Evolutionary conservation across 257 asterid genomes (phyloP), one percentile per base, ranked within the genome.

Genomic region (Fraxinus excelsior): DNA sequence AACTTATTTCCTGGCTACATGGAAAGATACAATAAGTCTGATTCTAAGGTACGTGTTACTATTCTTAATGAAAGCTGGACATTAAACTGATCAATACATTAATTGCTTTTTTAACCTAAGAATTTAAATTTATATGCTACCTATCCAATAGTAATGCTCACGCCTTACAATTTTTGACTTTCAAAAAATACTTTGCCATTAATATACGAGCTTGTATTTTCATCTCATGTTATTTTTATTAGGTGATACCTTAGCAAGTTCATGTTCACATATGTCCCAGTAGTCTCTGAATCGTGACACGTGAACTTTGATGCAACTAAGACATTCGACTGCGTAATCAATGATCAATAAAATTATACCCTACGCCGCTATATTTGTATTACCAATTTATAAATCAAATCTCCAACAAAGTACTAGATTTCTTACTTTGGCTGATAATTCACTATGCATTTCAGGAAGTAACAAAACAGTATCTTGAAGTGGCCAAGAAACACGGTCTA

Each of bases 1-100:
- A 86, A 92, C 82, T 87, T 92, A 75, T 94, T 91, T 75, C 97
- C 97, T 0, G 92, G 97, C 58, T 94, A 91, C 89, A 94, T 92
- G 97, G 96, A 91, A 75, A 88, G 99, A 92, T 94, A 91, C 92
- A 88, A 87, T 35, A 88, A 81, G 76, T 94, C 97, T 25, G 72
- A 83, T 32, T 69, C 96, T 67, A 89, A 90, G 91, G 99, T 94
- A 85, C 35, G 72, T 62, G 25, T 76, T 69, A n/a, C 65, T 35
- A 2, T 60, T 40, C n/a, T 19, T 34, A 56, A 28, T 37, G 21
- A n/a, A 26, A 64, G n/a, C n/a, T 37, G 10, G 23, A 19, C 11
- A 53, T 18, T n/a, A 7, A 6, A 53, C 9, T 53, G 23, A 53
- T 19, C 7, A 14, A 46, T 46, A 14, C 7, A 46, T 46, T 14